phyloP scores from a whole-genome alignment of 441 rosid genomes.

The Euphorbia celastroides region DNA sequence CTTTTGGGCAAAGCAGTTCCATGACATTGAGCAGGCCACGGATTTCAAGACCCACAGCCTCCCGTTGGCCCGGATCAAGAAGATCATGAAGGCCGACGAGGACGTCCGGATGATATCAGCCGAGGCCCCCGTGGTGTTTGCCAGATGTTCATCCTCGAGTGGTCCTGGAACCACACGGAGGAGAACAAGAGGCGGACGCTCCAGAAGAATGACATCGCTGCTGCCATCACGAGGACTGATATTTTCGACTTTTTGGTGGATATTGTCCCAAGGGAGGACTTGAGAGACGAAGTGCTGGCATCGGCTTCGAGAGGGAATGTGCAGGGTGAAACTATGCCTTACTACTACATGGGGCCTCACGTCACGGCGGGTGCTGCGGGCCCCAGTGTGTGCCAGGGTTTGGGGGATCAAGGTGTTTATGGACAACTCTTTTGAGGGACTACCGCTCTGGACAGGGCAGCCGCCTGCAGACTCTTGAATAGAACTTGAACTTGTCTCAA shows the following conservation, averaged over 20 bases:
- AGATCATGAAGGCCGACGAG: slow-evolving; percentile 46
- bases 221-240: slow-evolving; percentile 28
- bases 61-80: slow-evolving; percentile 26
- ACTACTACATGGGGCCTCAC: slow-evolving; percentile 36
- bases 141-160: slow-evolving; percentile 39
- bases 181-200: slow-evolving; percentile 44
- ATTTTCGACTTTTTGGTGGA: slow-evolving; percentile 27
- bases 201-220: slow-evolving; percentile 45
- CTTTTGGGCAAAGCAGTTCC: slow-evolving; percentile 38
- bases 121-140: slow-evolving; percentile 38
- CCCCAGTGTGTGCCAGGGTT: slow-evolving; percentile 42
- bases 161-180: slow-evolving; percentile 43
- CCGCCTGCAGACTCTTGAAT: slow-evolving; percentile 38
- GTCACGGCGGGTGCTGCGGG: slow-evolving; percentile 41
- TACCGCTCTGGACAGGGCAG: slow-evolving; percentile 40
- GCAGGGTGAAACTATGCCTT: slow-evolving; percentile 17
- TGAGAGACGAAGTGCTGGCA: slow-evolving; percentile 21
- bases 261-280: slow-evolving; percentile 25
- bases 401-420: slow-evolving; percentile 38
- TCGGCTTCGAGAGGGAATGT: slow-evolving; percentile 16
- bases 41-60: slow-evolving; percentile 35
- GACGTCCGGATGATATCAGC: slow-evolving; percentile 49
- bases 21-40: slow-evolving; percentile 32
- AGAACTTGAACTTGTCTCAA: no score
- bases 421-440: slow-evolving; percentile 32